Base-by-base conservation (phyloP, 176 grass and related monocot species). In the Eleusine coracana region DNA sequence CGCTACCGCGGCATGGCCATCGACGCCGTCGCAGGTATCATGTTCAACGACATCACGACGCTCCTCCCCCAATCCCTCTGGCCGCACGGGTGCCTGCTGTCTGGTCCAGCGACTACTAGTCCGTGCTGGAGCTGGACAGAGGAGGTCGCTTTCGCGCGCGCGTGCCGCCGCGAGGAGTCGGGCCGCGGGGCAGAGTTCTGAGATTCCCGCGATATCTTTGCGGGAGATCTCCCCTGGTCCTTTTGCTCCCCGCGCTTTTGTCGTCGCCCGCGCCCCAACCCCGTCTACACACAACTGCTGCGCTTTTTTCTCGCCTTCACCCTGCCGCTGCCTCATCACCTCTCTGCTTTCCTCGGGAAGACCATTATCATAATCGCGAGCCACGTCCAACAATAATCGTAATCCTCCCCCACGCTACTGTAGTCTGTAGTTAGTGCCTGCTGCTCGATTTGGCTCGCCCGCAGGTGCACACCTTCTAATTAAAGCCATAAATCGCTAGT, bases 1-100 rank as follows among this genome's bases (percentile, higher is more conserved):
- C 92, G 90, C 79, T 98, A 98, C 82, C 84, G 82, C 55, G 86
- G 83, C 75, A 95, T 84, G 90, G 37, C 4, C 74, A 93, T 98
- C 90, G 50, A 77, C 62, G 90, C 90, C 80, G 96, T 98, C 66
- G 96, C 96, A 12, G 96, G 96, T 98, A 25, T 25, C 25, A 25
- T 25, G 25, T 25, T 25, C 25, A 25, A 25, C 25, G 25, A 25
- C 25, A 25, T 25, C 25, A 25, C 25, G 25, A 25, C 25, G 25
- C 25, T 25, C 25, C 25, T 23, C 40, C 23, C 25, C 2, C 58
- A 11, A 11, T 7, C 4, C 10, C 25, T 3, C 8, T 10, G n/a
- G 7, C 21, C 3, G 56, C 21, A n/a, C 56, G 20, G 48, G 48
- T 10, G 59, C 23, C 59, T 34, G 31, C 31, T 34, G 31, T 34